Percentiles rank a stretch among this genome's conserved stretches.
Evolutionary conservation across 2,329 filamentous ascomycete species (phyloP).

Genomic region (Botryosphaeria agaves): DNA sequence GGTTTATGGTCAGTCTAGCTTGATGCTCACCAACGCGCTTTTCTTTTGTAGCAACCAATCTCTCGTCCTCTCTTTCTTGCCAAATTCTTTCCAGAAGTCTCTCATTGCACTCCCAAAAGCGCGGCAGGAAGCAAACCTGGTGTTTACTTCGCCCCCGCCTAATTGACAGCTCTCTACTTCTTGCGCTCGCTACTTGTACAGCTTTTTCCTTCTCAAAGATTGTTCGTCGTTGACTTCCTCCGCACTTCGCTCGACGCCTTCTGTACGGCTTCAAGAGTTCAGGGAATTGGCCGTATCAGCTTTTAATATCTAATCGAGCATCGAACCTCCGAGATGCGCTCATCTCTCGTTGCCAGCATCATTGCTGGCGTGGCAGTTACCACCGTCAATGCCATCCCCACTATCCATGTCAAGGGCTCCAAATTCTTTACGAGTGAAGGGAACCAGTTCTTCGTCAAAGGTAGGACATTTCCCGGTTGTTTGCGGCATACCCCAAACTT

Average conservation of each 20-base stretch:
- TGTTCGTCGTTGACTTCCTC: neutral
- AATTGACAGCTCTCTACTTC: too few species aligned
- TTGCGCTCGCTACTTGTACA: too few species aligned
- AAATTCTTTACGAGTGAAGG: conserved; percentile 78
- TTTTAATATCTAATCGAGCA: neutral
- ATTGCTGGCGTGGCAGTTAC: conserved; percentile 4
- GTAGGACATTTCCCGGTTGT: conserved; percentile 21
- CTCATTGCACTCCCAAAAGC: too few species aligned
- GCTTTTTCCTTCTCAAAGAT: neutral
- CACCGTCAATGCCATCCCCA: conserved; percentile 30
- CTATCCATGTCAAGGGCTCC: conserved; percentile 47
- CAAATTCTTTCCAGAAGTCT: too few species aligned
- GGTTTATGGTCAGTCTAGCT: neutral
- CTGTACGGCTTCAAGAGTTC: too few species aligned
- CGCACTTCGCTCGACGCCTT: neutral
- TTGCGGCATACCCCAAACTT: neutral
- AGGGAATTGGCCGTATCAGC: neutral
- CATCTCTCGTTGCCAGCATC: neutral
- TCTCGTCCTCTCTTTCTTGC: too few species aligned
- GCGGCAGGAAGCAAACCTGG: too few species aligned
- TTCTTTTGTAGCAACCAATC: too few species aligned
- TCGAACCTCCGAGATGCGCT: neutral
- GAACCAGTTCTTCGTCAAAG: conserved; percentile 71
- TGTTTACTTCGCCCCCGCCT: too few species aligned
- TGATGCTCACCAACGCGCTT: too few species aligned